Percentiles rank a stretch among this genome's conserved stretches.
phyloP scores from a whole-genome alignment of 2,329 filamentous ascomycete species.

The Mycosphaerelloides madeirae region DNA sequence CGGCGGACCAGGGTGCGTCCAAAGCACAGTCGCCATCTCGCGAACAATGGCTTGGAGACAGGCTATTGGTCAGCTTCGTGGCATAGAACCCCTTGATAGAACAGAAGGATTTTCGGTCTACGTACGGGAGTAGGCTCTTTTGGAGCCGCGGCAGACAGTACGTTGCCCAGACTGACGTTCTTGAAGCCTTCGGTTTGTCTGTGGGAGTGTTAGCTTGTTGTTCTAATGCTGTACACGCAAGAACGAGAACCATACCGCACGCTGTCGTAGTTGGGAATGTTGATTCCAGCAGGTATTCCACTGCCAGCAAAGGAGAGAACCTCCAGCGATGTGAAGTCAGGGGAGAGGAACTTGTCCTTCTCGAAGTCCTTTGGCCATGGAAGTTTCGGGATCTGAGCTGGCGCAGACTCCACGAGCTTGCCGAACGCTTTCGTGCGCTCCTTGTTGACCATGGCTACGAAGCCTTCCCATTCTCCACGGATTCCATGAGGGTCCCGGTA shows the following conservation, averaged over 20 bases:
- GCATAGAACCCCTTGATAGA: no score
- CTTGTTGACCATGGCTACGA: constrained; percentile 68
- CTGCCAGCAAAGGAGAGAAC: constrained; percentile 73
- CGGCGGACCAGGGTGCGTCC: no score
- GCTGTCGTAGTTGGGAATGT: constrained; percentile 61
- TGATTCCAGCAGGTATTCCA: constrained; percentile 55
- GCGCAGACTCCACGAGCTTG: constrained; percentile 74
- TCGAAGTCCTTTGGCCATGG: constrained; percentile 89
- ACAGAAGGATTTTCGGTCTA: no score
- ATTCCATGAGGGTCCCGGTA: constrained; percentile 53
- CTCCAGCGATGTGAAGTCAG: constrained; percentile 93
- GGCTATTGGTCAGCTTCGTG: no score
- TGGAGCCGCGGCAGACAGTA: constrained; percentile 83
- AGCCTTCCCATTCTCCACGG: constrained; percentile 49
- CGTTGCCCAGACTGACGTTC: constrained; percentile 89
- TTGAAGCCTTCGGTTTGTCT: constrained; percentile 78
- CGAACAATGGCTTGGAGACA: no score
- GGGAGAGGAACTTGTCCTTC: constrained; percentile 91
- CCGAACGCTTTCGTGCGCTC: constrained; percentile 86
- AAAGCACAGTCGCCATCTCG: no score
- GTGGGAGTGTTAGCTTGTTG: background rate
- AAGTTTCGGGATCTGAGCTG: constrained; percentile 77
- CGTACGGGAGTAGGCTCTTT: constrained; percentile 91
- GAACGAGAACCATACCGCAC: constrained; percentile 48
- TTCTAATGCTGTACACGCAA: background rate